Base-by-base conservation (phyloP, 139 green algal species). In the Chlorella sp. region DNA sequence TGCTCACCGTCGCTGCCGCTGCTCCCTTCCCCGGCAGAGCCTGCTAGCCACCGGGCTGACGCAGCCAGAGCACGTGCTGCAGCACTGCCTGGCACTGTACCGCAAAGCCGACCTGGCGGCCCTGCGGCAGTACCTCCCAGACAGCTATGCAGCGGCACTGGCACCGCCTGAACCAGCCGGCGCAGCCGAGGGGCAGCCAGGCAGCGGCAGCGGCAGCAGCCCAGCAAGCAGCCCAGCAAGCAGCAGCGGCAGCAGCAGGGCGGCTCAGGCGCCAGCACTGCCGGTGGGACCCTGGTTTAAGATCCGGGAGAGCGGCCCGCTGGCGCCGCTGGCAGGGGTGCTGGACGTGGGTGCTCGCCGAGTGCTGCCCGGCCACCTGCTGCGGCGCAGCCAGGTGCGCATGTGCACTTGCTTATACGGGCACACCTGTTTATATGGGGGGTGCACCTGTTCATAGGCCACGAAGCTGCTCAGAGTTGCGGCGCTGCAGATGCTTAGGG, bases 371-470 rank as follows among this genome's bases (percentile, higher is more conserved):
- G 48, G 76, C 8, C 87, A 95, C 87, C 87, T 96, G 65, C 87
- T 95, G 73, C 82, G 93, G 2, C 87, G 93, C 69, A 90, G 88
- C 76, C 84, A 88, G 51, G 51, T 60, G 51, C 2, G 36, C 8
- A 22, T 5, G n/a, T n/a, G n/a, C n/a, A n/a, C n/a, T n/a, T n/a
- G n/a, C n/a, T n/a, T n/a, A n/a, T n/a, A n/a, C n/a, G n/a, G n/a
- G n/a, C n/a, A n/a, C n/a, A n/a, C n/a, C n/a, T n/a, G n/a, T n/a
- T n/a, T n/a, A n/a, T n/a, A n/a, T n/a, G n/a, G n/a, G n/a, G n/a
- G n/a, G n/a, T n/a, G n/a, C n/a, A n/a, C n/a, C n/a, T n/a, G n/a
- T n/a, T n/a, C n/a, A n/a, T n/a, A n/a, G n/a, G n/a, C n/a, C n/a
- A n/a, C n/a, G n/a, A n/a, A n/a, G n/a, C n/a, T n/a, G n/a, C n/a